A percentile compares a stretch with the other conserved stretches of the same genome.
Conservation (phyloP, 495 filamentous ascomycete genomes). For the Sordaria brevicollis region DNA sequence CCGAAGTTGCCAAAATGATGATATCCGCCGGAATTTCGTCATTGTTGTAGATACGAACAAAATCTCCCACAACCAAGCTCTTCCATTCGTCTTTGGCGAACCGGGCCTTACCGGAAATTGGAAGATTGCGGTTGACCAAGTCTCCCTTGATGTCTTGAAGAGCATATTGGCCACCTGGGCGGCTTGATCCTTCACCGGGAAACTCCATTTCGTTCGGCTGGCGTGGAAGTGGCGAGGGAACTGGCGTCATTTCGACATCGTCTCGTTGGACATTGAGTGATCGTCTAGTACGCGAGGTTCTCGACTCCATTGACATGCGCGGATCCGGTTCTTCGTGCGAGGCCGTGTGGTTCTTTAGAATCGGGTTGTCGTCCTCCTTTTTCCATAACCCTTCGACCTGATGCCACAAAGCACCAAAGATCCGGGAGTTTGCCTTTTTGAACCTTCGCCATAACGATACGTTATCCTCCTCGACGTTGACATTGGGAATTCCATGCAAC, state of each 20-base stretch:
- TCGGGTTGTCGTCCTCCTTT: conserved; percentile 25
- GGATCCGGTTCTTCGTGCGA: conserved; percentile 35
- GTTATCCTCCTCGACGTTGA: conserved; percentile 82
- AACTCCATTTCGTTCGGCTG: conserved; percentile 15
- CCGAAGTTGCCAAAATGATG: conserved; percentile 91
- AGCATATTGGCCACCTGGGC: conserved; percentile 28
- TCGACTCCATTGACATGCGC: conserved; percentile 59
- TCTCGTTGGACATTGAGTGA: conserved; percentile 44
- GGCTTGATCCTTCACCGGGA: conserved; percentile 11
- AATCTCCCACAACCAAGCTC: conserved; percentile 89
- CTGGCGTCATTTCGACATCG: conserved; percentile 90
- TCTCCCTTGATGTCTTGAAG: conserved; percentile 30
- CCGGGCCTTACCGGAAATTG: conserved; percentile 41
- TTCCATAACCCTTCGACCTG: conserved; percentile 28
- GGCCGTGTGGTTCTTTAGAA: conserved; percentile 21
- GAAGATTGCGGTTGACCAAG: conserved; percentile 36
- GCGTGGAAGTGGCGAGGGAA: conserved; percentile 65
- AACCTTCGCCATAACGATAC: conserved; percentile 77
- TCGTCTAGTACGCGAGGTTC: conserved; percentile 46
- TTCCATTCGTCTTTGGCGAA: conserved; percentile 97
- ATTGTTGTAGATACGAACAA: conserved; percentile 91
- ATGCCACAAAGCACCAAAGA: conserved; percentile 48
- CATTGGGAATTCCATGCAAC: conserved; percentile 79
- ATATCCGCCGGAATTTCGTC: conserved; percentile 94
- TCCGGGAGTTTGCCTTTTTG: conserved; percentile 78